Percentiles rank a stretch among this genome's conserved stretches.
Evolutionary conservation across 148 eudicot genomes (phyloP).

Genomic region (Mesembryanthemum crystallinum): DNA sequence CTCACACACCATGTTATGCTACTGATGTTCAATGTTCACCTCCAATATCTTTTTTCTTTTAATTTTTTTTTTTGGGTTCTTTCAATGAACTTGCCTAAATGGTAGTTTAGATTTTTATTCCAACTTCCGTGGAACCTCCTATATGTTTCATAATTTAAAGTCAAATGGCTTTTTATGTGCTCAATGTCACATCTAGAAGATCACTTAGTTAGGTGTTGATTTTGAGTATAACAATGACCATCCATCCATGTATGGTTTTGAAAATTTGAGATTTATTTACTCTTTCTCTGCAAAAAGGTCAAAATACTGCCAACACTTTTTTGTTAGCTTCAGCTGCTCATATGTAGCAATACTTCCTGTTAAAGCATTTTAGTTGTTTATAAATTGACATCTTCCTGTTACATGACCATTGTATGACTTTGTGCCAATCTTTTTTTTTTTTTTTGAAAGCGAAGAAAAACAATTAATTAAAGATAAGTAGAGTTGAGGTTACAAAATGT

Average conservation of each 20-base stretch:
- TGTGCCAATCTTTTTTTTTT: background rate
- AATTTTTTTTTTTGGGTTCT: background rate
- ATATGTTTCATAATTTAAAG: background rate
- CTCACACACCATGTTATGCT: background rate
- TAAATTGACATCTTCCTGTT: background rate
- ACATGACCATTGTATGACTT: background rate
- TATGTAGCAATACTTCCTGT: background rate
- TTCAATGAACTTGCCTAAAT: background rate
- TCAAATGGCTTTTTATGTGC: background rate
- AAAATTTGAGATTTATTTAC: background rate
- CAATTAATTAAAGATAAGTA: too few species aligned
- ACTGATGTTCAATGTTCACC: background rate
- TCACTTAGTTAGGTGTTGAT: background rate
- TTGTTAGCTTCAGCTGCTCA: background rate
- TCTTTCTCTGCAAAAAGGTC: background rate
- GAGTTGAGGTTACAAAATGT: too few species aligned
- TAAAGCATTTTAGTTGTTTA: background rate
- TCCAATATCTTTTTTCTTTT: too few species aligned
- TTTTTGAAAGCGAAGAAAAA: too few species aligned
- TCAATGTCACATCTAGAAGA: background rate
- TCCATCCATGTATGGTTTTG: background rate
- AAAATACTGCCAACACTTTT: background rate
- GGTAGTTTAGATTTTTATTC: background rate
- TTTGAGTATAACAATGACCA: conserved; percentile 4
- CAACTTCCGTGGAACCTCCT: background rate